Base-by-base conservation (phyloP, 148 eudicot genomes). In the Bassia scoparia region DNA sequence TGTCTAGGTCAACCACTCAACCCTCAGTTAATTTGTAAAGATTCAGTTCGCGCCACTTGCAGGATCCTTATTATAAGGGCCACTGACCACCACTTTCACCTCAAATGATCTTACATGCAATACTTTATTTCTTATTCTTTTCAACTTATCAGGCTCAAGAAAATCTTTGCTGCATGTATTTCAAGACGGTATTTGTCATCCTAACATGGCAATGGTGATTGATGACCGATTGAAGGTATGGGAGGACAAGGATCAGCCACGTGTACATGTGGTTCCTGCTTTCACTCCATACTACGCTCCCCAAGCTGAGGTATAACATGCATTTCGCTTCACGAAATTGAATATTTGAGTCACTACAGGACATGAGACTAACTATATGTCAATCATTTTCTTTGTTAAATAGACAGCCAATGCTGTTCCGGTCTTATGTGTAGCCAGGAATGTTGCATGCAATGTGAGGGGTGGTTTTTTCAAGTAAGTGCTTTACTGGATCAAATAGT, bases 361-460 rank as follows among this genome's bases (percentile, higher is more conserved):
- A 66, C 34, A 23, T 68, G 35, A 63, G 41, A 55, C 75, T 38
- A 60, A 46, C 48, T 48, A 69, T 41, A 44, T 37, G 34, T 60
- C 55, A 71, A 55, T 50, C 34, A 61, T 77, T 71, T 43, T 9
- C 63, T 77, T 44, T 67, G 34, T 67, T 73, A 71, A 46, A 44
- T 64, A 95, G 99, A 87, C 84, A 16, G 90, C 94, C 66, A 88
- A 83, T 83, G 89, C 89, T 67, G 94, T 95, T 76, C 97, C 99
- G 26, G 97, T 95, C 74, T 86, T 95, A 8, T 95, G 99, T 63
- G 97, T 95, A 77, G 97, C 96, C 65, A 86, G 99, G 80, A 95
- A 95, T 84, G 97, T 95, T 61, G 99, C 99, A 26, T 95, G 99
- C 87, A 92, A 90, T 81, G 96, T 92, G 52, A 87, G 99, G 87